Percentiles rank a stretch among this genome's conserved stretches.
These are phyloP conservation scores for Aphanocladium album DNA, from an alignment of 2,329 filamentous ascomycete species.

Conservation along the genomic window DNA sequence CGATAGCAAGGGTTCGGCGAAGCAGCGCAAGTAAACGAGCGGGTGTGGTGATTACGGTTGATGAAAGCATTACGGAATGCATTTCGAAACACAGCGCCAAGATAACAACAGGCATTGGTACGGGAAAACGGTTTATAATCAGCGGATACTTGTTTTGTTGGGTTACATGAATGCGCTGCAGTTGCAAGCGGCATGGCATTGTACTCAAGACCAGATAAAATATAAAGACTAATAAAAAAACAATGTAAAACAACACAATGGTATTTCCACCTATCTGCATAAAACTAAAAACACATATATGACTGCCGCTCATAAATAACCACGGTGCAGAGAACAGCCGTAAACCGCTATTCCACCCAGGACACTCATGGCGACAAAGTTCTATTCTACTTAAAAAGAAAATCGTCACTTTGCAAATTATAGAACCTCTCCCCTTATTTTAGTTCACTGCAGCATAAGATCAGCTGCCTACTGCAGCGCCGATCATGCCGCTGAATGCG, in stretches of 20 bases:
- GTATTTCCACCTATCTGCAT: conserved; percentile 6
- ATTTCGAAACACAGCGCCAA: no score
- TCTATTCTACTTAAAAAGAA: not conserved
- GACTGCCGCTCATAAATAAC: not conserved
- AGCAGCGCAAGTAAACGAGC: conserved; percentile 41
- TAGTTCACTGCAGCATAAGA: not conserved
- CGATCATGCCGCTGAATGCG: not conserved
- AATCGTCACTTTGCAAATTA: not conserved
- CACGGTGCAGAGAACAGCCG: not conserved
- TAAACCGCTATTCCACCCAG: not conserved
- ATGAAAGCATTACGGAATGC: not conserved
- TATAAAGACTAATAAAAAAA: not conserved
- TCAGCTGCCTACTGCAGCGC: not conserved
- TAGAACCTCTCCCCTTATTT: not conserved
- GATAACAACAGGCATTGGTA: no score
- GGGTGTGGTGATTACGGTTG: no score
- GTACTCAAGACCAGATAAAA: not conserved
- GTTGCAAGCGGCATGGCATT: not conserved
- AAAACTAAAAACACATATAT: not conserved
- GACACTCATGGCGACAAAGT: not conserved
- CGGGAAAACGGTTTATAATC: not conserved
- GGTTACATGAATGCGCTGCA: not conserved
- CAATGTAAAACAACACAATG: not conserved
- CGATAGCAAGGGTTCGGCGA: conserved; percentile 33
- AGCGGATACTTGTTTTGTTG: not conserved